Conservation (phyloP, 129 eudicot species). For the Saposhnikovia divaricata region DNA sequence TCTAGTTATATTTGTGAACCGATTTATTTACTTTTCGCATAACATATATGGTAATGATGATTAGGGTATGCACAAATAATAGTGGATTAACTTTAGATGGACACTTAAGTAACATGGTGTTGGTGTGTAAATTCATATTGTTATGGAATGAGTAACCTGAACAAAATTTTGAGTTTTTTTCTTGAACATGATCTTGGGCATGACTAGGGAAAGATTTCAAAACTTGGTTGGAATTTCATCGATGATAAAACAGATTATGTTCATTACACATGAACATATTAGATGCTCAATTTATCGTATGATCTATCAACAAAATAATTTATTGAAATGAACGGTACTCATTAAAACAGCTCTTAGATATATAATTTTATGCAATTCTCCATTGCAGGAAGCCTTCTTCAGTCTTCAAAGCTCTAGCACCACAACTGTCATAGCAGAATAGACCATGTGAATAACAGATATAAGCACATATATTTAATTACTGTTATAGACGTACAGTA, state of each 20-base stretch:
- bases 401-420: constrained; percentile 69
- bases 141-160: too few relatives aligned
- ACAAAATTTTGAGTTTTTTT: neutral
- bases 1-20: too few relatives aligned
- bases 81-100: neutral
- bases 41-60: too few relatives aligned
- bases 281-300: neutral
- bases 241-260: neutral
- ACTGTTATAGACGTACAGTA: neutral
- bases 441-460: neutral
- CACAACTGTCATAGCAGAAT: constrained; percentile 50
- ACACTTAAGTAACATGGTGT: neutral
- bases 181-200: neutral
- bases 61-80: too few relatives aligned
- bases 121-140: too few relatives aligned
- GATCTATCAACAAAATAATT: neutral
- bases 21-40: too few relatives aligned
- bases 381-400: neutral
- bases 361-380: neutral
- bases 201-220: neutral
- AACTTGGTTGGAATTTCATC: neutral
- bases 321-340: neutral
- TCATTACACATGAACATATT: neutral
- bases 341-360: neutral
- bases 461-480: neutral